Base-by-base conservation (phyloP, 2,329 filamentous ascomycete species). In the Daldinia eschscholtzii region DNA sequence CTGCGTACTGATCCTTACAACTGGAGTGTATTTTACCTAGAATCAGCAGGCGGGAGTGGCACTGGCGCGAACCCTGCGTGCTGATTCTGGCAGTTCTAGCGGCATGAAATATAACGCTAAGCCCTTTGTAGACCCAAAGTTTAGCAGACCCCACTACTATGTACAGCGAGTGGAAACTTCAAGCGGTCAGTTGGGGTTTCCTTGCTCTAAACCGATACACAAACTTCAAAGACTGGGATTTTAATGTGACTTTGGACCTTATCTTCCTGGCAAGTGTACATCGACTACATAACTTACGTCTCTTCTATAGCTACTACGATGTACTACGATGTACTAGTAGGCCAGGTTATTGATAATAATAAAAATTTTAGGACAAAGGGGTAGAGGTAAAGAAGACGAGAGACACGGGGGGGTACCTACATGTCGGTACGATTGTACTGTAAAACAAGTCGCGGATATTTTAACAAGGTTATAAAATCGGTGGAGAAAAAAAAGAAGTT, bases 111-210 rank as follows among this genome's bases (percentile, higher is more conserved):
- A 55, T n/a, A 30, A 48, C 68, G 62, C 70, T 72, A 72, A 67
- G 50, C 68, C 61, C 42, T 60, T 67, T 67, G 42, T 28, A 60
- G 64, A 64, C 58, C 65, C 30, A 64, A 65, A 39, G 33, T 63
- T 63, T 37, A 59, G 56, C 26, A 58, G 44, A 35, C 70, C 69
- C 67, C 72, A 74, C 72, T 68, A 62, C 42, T 33, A 33, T 9
- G n/a, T 33, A 9, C 33, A 65, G 61, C 42, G n/a, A 66, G 68
- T 68, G 67, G 64, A 67, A 74, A 72, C 57, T 64, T 69, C 68
- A 76, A 64, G 76, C 76, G 75, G 75, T 77, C 76, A 76, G 74
- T 76, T 72, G 62, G 57, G 71, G 70, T 65, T 65, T 68, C 64
- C 70, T 67, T 64, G 70, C 70, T 61, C 39, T 37, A 26, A 39